Evolutionary conservation across 2,329 filamentous ascomycete species (phyloP).

Genomic region (Curvularia spicifera): DNA sequence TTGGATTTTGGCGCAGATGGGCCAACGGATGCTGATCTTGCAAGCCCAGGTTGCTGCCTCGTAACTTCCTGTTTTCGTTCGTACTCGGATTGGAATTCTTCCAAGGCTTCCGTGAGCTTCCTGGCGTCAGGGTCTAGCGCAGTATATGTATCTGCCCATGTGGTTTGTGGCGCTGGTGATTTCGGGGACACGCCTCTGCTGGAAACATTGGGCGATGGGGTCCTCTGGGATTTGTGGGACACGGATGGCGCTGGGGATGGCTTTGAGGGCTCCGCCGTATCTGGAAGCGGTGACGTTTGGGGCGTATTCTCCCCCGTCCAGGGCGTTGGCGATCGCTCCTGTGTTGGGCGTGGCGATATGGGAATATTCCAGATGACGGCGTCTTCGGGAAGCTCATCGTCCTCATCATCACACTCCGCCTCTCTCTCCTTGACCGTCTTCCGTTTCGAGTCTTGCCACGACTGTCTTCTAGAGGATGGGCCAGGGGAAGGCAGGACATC

Average conservation of each 20-base stretch:
- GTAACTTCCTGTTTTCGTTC: constrained; percentile 59
- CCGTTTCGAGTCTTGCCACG: constrained; percentile 70
- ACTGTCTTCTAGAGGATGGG: constrained; percentile 52
- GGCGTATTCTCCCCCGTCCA: constrained; percentile 41
- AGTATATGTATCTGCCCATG: constrained; percentile 74
- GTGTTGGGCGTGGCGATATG: constrained; percentile 66
- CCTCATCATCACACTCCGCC: constrained; percentile 76
- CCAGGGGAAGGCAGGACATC: constrained; percentile 40
- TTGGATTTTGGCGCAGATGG: constrained; percentile 56
- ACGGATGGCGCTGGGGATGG: constrained; percentile 35
- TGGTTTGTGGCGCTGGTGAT: constrained; percentile 64
- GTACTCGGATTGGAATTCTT: constrained; percentile 74
- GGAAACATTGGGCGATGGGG: constrained; percentile 29
- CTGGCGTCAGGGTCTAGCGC: constrained; percentile 75
- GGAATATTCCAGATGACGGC: constrained; percentile 82
- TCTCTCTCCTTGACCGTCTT: constrained; percentile 76
- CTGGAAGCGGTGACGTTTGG: constrained; percentile 32
- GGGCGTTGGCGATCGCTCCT: constrained; percentile 49
- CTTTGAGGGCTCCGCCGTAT: constrained; percentile 28
- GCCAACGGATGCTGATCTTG: constrained; percentile 40
- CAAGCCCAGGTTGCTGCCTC: constrained; percentile 54
- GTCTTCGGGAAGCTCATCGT: constrained; percentile 75
- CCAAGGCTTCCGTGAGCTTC: constrained; percentile 78
- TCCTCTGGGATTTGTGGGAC: constrained; percentile 27
- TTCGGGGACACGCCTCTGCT: constrained; percentile 32